Conservation (phyloP, 2,329 filamentous ascomycete genomes). For the Drechslerella stenobrocha region DNA sequence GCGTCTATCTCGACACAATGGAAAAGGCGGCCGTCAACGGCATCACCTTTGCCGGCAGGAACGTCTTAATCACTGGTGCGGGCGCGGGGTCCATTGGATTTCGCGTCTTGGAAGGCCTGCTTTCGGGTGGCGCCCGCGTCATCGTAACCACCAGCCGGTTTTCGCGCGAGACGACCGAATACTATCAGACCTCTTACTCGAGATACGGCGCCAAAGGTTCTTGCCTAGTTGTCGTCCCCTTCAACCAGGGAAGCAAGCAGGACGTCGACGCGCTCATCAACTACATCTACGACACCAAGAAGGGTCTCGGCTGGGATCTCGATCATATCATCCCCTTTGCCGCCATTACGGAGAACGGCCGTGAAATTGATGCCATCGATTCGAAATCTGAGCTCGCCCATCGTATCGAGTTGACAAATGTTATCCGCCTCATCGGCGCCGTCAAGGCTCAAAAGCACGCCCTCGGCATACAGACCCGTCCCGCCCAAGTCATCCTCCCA, state of each 20-base stretch:
- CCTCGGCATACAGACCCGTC: slow-evolving; percentile 88
- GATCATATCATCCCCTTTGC: slow-evolving; percentile 96
- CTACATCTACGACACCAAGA: slow-evolving; percentile 97
- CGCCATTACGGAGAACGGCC: slow-evolving; percentile 95
- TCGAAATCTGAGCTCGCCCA: slow-evolving; percentile 97
- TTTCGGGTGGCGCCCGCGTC: slow-evolving; percentile 95
- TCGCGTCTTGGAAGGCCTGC: slow-evolving; percentile 90
- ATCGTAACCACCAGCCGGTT: slow-evolving; percentile 95
- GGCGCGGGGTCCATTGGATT: slow-evolving; percentile 97
- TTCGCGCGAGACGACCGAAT: slow-evolving; percentile 96
- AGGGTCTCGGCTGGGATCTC: slow-evolving; percentile 95
- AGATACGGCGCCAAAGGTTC: slow-evolving; percentile 91
- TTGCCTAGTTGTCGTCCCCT: slow-evolving; percentile 95
- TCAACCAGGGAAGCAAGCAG: slow-evolving; percentile 98
- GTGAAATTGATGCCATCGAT: slow-evolving; percentile 94
- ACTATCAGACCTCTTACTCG: slow-evolving; percentile 98
- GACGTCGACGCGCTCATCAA: slow-evolving; percentile 91
- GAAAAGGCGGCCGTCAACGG: slow-evolving; percentile 83
- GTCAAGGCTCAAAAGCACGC: slow-evolving; percentile 89
- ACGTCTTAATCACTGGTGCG: slow-evolving; percentile 96
- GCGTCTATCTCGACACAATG: slow-evolving; percentile 85
- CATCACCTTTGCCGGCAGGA: slow-evolving; percentile 90
- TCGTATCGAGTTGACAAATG: slow-evolving; percentile 98
- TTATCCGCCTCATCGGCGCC: slow-evolving; percentile 83
- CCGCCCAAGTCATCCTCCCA: slow-evolving; percentile 92